Evolutionary conservation across 805 yeast genomes (phyloP).

Genomic region (Nakazawaea ambrosiae): DNA sequence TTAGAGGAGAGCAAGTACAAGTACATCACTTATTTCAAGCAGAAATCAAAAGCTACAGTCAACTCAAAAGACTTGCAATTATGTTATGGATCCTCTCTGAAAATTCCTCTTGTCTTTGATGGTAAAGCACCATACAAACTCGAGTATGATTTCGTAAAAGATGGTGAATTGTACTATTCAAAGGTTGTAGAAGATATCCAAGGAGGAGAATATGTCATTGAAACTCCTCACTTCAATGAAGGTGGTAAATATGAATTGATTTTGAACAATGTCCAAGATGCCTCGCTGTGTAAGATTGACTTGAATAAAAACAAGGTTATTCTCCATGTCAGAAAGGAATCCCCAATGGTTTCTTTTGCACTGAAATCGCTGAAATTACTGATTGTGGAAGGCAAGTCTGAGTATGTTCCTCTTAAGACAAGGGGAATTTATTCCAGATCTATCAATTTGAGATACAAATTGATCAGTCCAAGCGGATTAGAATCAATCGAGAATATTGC

Average conservation of each 20-base stretch:
- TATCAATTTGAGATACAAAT: slow-evolving; percentile 25
- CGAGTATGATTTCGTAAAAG: slow-evolving; percentile 59
- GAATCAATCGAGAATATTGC: slow-evolving; percentile 9
- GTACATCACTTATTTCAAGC: slow-evolving; percentile 65
- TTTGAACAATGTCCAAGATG: slow-evolving; percentile 62
- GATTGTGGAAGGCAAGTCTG: slow-evolving; percentile 56
- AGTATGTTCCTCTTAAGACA: slow-evolving; percentile 47
- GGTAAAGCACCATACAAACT: slow-evolving; percentile 81
- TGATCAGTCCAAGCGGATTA: slow-evolving; percentile 14
- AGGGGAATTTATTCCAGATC: slow-evolving; percentile 27
- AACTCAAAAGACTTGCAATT: slow-evolving; percentile 16
- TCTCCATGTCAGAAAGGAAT: slow-evolving; percentile 61
- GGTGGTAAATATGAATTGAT: slow-evolving; percentile 74
- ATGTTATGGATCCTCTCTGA: slow-evolving; percentile 26
- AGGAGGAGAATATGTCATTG: slow-evolving; percentile 31
- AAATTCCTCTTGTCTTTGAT: slow-evolving; percentile 51
- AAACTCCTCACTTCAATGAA: slow-evolving; percentile 43
- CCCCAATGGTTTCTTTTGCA: slow-evolving; percentile 47
- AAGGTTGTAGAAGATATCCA: slow-evolving; percentile 34
- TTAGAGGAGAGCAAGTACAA: slow-evolving; percentile 36
- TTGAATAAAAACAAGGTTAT: slow-evolving; percentile 55
- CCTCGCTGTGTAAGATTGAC: slow-evolving; percentile 72
- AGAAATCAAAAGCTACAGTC: slow-evolving; percentile 51
- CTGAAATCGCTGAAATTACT: slow-evolving; percentile 22
- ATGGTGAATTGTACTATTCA: slow-evolving; percentile 37